Evolutionary conservation across 768 basidiomycete species (phyloP).

Genomic region (Clavulina sp.): DNA sequence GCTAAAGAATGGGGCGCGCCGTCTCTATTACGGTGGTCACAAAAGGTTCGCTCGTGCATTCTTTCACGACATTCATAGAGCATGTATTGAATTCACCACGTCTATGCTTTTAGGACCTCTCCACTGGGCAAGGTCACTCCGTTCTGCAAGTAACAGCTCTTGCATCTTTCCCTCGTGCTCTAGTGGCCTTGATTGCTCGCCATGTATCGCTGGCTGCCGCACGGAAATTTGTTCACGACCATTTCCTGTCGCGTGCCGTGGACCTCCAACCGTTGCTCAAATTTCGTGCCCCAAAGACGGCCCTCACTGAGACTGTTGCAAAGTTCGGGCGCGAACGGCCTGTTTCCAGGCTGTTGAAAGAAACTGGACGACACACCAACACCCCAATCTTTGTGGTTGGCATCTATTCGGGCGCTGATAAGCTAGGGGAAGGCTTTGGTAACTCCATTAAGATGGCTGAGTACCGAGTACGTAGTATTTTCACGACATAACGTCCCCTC

Average conservation of each 20-base stretch:
- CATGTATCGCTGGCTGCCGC: constrained; percentile 70
- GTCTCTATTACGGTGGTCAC: constrained; percentile 66
- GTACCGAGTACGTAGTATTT: constrained; percentile 50
- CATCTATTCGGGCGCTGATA: constrained; percentile 63
- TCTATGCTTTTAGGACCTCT: not conserved
- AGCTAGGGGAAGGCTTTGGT: constrained; percentile 91
- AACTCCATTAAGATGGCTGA: constrained; percentile 89
- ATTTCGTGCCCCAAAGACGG: constrained; percentile 66
- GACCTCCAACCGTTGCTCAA: constrained; percentile 67
- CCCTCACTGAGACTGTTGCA: constrained; percentile 51
- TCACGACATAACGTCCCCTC: not conserved
- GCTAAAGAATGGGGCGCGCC: constrained; percentile 72
- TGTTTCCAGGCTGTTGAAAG: constrained; percentile 70
- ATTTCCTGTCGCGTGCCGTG: constrained; percentile 73
- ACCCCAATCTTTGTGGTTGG: constrained; percentile 94
- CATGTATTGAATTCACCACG: not conserved
- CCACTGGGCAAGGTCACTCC: constrained; percentile 21
- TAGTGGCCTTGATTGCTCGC: constrained; percentile 80
- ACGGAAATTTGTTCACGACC: constrained; percentile 73
- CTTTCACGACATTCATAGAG: not conserved
- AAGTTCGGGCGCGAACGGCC: constrained; percentile 51
- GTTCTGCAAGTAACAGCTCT: constrained; percentile 74
- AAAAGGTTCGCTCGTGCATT: constrained; percentile 34
- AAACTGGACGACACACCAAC: constrained; percentile 81
- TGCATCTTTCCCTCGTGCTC: constrained; percentile 67